Evolutionary conservation across 768 basidiomycete species (phyloP).

Genomic region (Boletus speciosus): DNA sequence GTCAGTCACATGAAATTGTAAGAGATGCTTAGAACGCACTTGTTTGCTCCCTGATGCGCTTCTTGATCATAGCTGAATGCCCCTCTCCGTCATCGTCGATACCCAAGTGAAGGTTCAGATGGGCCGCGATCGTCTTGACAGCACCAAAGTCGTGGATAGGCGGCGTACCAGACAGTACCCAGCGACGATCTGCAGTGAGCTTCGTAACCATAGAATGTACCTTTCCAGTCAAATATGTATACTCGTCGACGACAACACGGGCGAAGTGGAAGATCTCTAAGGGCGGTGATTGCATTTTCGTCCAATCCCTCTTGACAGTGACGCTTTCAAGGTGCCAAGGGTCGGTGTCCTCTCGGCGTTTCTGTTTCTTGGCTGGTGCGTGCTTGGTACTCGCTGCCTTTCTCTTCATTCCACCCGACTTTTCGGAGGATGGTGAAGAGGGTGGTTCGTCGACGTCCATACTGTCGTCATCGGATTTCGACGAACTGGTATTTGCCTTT

Average conservation of each 20-base stretch:
- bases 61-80: constrained; percentile 70
- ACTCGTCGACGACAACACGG: constrained; percentile 89
- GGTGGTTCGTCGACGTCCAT: constrained; percentile 59
- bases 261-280: constrained; percentile 92
- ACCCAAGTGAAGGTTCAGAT: constrained; percentile 87
- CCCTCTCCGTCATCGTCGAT: constrained; percentile 87
- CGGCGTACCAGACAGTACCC: constrained; percentile 97
- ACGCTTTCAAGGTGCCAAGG: constrained; percentile 72
- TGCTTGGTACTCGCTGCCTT: constrained; percentile 36
- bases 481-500: constrained; percentile 24
- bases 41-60: constrained; percentile 79
- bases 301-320: constrained; percentile 70
- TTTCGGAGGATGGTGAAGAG: constrained; percentile 33
- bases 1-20: constrained; percentile 16
- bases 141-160: constrained; percentile 89
- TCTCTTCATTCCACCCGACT: constrained; percentile 42
- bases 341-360: constrained; percentile 60
- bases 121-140: constrained; percentile 85
- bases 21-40: constrained; percentile 40
- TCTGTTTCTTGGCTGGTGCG: constrained; percentile 51
- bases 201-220: constrained; percentile 74
- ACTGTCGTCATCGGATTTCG: constrained; percentile 38
- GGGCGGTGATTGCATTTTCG: constrained; percentile 74
- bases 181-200: constrained; percentile 73
- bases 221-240: constrained; percentile 85